Percentiles rank a stretch among this genome's conserved stretches.
These are phyloP conservation scores for Boletus patriciae DNA, from an alignment of 768 basidiomycete genomes.

Conservation along the genomic window DNA sequence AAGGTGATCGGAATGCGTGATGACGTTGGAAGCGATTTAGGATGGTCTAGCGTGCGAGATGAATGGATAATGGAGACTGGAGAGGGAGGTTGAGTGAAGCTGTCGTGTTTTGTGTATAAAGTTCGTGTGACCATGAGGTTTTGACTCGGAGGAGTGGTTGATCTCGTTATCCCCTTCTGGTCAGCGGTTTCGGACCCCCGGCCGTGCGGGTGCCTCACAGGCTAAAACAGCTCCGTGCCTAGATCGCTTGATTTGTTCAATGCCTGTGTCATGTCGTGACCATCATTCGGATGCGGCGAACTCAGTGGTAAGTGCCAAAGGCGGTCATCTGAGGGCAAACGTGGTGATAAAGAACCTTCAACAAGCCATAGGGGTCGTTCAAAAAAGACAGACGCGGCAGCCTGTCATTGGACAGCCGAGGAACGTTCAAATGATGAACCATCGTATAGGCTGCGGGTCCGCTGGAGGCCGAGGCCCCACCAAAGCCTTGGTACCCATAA, in stretches of 20 bases:
- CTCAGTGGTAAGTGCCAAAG: too few relatives aligned
- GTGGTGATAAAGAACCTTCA: not conserved
- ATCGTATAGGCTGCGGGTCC: not conserved
- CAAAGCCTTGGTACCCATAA: slow-evolving; percentile 9
- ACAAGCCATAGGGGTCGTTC: not conserved
- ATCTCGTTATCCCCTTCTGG: too few relatives aligned
- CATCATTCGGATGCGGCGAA: too few relatives aligned
- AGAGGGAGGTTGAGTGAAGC: too few relatives aligned
- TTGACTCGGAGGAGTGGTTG: too few relatives aligned
- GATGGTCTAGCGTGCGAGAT: not conserved
- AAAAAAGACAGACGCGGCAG: not conserved
- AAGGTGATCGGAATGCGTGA: not conserved
- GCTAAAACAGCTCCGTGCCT: too few relatives aligned
- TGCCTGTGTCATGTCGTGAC: too few relatives aligned
- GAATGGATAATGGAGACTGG: not conserved
- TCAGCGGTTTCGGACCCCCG: too few relatives aligned
- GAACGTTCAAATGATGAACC: slow-evolving; percentile 9
- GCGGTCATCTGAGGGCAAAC: too few relatives aligned
- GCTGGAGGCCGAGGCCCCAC: not conserved
- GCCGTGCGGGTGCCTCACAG: too few relatives aligned
- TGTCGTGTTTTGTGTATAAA: not conserved
- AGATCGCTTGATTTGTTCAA: not conserved
- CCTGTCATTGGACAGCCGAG: slow-evolving; percentile 12
- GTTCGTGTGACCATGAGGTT: not conserved
- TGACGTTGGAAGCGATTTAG: not conserved